Evolutionary conservation across 192 early-diverging fungal genomes (phyloP), one percentile per base, ranked within the genome.

Genomic region (Oehlia diaphana): DNA sequence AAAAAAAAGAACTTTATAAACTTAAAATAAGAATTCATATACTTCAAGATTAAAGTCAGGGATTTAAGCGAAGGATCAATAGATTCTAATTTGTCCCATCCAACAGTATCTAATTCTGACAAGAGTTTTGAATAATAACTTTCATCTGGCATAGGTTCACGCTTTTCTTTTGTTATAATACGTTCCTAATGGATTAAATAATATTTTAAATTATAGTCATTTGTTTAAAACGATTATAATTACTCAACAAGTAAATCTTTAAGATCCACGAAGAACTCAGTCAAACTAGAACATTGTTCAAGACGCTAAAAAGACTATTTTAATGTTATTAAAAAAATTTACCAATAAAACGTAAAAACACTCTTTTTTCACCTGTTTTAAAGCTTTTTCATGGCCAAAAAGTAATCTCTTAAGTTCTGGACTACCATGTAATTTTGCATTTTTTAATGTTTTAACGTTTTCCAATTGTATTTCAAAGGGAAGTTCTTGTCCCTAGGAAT

Each of bases 181-280:
- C 16, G 50, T 62, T 79, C 77, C 77, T 79, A 71, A 53, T 61
- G 3, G 31, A 73, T 31, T 26, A 8, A 74, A 6, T 23, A 74
- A 13, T 31, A 9, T 37, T 31, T 42, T 28, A 53, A 23, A 10
- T 62, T 61, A 28, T 19, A 3, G 16, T 14, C 28, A 31, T 13
- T 65, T 53, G 13, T 10, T 19, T 35, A 66, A 23, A 77, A 28
- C 23, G 1, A 0, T 19, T 16, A 77, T 16, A 21, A 28, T 9
- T 79, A 79, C 19, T 61, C n/a, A 62, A 71, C 77, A 44, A 79
- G 77, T 71, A 79, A 71, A 71, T 79, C 67, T 79, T 79, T 69
- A 4, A 79, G 77, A 72, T 79, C 77, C 0, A 79, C 5, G 9
- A 79, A 79, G 39, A 79, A 79, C 4, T 69, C 66, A 33, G 72